Evolutionary conservation across 169 alveolate genomes (phyloP), one percentile per base, ranked within the genome.

Genomic region (Plasmodium coatneyi): DNA sequence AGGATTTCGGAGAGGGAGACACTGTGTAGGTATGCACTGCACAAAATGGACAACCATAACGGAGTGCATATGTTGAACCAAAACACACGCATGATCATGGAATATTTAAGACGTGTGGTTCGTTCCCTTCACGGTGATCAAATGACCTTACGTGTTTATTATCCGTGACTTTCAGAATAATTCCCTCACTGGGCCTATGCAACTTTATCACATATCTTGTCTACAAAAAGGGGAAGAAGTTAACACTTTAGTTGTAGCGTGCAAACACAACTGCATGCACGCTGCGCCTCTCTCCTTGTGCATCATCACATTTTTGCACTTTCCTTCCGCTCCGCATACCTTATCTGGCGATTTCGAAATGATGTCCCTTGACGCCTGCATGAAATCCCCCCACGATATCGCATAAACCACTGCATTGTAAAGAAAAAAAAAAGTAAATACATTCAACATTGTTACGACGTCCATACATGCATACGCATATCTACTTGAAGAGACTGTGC

Each of bases 141-240:
- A n/a, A 74, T 25, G 34, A 41, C 34, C 76, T 90, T 90, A 90
- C 94, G 14, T 81, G 80, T 16, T 34, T 71, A 70, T 80, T 90
- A 70, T 90, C 94, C n/a, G 94, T 90, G 39, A 90, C 94, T 81
- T 90, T 90, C 54, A 90, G 41, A 70, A 90, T 90, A 66, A 90
- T 80, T 76, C 78, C 49, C 16, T 90, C 91, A 16, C 79, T 43
- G 12, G 90, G 90, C 54, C 83, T 90, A 80, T 90, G 90, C 52
- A 90, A 90, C 82, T 90, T 90, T 70, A 90, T 90, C 36, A 90
- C 94, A 39, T 90, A 90, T 90, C 94, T 80, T 80, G 92, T 60
- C 94, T 90, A 71, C 56, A 46, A 46, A 54, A 80, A 52, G 49
- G 36, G 54, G 19, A 80, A 90, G 74, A 89, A 79, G 71, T 71